Base-by-base conservation (phyloP, 2,329 filamentous ascomycete genomes). In the Aspergillus quadricinctus region DNA sequence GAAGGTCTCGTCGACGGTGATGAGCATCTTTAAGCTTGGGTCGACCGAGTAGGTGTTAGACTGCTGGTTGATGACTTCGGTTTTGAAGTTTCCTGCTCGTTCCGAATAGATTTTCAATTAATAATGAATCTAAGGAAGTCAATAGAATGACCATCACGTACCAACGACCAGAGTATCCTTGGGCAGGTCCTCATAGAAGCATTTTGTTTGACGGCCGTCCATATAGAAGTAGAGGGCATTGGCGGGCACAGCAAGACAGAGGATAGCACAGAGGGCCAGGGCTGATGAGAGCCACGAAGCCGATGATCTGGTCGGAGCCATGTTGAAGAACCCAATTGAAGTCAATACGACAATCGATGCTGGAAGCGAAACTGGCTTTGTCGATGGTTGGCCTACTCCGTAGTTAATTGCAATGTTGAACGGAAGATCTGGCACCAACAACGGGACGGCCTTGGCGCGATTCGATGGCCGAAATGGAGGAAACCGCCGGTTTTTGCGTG, bases 181-280 rank as follows among this genome's bases (percentile, higher is more conserved):
- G 64, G 94, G 92, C 57, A 99, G 84, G 77, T 97, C 93, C 80
- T 99, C 94, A 78, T 89, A 96, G 85, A 99, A 99, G 79, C 94
- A 99, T 79, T 95, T 97, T 65, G 90, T 88, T 63, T 84, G 80
- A 50, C 84, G 83, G 69, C 89, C 90, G 73, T 97, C 92, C 75
- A 97, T 87, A 81, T 89, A 97, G 82, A 99, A 96, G 85, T 96
- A 93, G 57, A 99, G 84, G 55, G 92, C 92, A 72, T 92, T 88
- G 60, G 88, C 85, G 58, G 86, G 85, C 37, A 81, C 70, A 49
- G 83, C 72, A 58, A 81, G 71, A 65, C 77, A 76, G 75, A 92
- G 80, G 59, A 88, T 81, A 69, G 91, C 80, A 64, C 90, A 75
- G 57, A 88, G 77, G 60, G 89, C 78, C 69, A 89, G 75, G 58